Base-by-base conservation (phyloP, 1,139 yeast species). In the Wickerhamiella infanticola region DNA sequence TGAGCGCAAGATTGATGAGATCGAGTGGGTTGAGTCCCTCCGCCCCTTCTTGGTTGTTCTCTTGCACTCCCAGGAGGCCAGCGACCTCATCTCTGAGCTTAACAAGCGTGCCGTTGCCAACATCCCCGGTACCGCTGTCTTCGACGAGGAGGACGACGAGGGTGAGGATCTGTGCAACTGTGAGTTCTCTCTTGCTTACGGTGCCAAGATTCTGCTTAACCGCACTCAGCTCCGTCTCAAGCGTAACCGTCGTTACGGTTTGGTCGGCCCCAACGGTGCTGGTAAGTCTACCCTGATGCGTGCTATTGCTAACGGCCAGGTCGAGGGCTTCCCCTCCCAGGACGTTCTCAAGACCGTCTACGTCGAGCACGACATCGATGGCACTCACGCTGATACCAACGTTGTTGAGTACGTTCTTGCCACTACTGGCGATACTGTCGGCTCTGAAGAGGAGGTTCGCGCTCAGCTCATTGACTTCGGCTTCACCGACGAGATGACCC, bases 111-210 rank as follows among this genome's bases (percentile, higher is more conserved):
- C 97, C 58, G 81, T 90, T 66, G 95, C 88, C 75, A 88, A 90
- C 85, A 90, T 88, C 61, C 97, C 97, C 65, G 81, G 79, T 64
- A 94, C 94, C 63, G 94, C 95, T 63, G 70, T 80, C 63, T 86
- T 86, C 69, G 96, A 84, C 69, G 97, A 90, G 68, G 98, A 90
- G 77, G 98, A 90, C 69, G 98, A 90, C 66, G 98, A 90, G 67
- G 98, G 98, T 75, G 98, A 90, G 76, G 98, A 90, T 68, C 78
- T 90, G 68, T 90, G 98, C 81, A 90, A 90, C 94, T 88, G 97
- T 81, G 97, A 90, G 79, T 90, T 90, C 85, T 90, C 98, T 54
- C 79, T 90, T 67, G 98, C 98, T 70, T 90, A 90, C 70, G 98
- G 98, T 86, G 98, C 98, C 65, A 88, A 88, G 86, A 90, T 90